Base-by-base conservation (phyloP, 257 asterid genomes). In the Lavandula angustifolia region DNA sequence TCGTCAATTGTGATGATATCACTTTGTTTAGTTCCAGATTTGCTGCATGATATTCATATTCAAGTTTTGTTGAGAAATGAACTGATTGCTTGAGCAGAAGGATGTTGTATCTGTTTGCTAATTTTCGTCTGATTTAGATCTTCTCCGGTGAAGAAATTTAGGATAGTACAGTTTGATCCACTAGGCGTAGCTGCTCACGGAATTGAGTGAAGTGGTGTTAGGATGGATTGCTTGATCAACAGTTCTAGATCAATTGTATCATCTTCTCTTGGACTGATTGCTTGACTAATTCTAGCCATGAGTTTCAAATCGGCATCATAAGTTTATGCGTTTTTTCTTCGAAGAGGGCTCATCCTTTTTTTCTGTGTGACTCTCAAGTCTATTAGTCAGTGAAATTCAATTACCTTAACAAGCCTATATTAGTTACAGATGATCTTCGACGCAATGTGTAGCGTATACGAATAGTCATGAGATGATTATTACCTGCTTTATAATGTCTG, bases 151-250 rank as follows among this genome's bases (percentile, higher is more conserved):
- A 48, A 13, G 33, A 43, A 29, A 41, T 18, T 27, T 10, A n/a
- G 12, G 53, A n/a, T 34, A 60, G n/a, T 33, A 9, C 11, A 58
- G 44, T 58, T 37, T 8, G 49, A 58, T 4, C 33, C 46, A 7
- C 48, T 35, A 8, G 32, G 9, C 42, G 0, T 42, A 12, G 6
- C 16, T 54, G 11, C 31, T 55, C 29, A 34, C 13, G 46, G 10
- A 47, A 34, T 37, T 57, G 14, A 16, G 9, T 12, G 4, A 55
- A 52, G 3, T 34, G 46, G 46, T 34, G 8, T 33, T 22, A 2
- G 29, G 61, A 34, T 55, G 54, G 63, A 16, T 2, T 48, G 68
- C 43, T 4, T 38, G 62, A 52, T 52, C 37, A 52, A 2, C n/a
- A 6, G 5, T 37, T 51, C 5, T 7, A 44, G 43, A 41, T 27